Evolutionary conservation across 306 rosid species (phyloP), one percentile per base, ranked within the genome.

Genomic region (Dicorynia guianensis): DNA sequence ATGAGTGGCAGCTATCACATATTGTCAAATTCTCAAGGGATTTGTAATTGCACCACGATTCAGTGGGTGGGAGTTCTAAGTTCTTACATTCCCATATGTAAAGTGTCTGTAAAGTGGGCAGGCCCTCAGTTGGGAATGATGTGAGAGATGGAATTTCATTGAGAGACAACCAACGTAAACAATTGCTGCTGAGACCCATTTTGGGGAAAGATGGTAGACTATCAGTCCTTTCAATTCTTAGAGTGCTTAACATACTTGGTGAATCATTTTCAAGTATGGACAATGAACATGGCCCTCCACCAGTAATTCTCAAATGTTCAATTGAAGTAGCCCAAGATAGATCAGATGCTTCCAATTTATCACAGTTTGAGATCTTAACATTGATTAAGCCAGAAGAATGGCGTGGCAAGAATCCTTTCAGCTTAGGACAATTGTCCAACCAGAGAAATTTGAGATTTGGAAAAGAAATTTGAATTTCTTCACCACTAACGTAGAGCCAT

Each of bases 21-120:
- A 69, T 53, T 47, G 15, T 52, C 50, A 69, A 53, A 53, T 38
- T 38, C 39, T 54, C 63, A 7, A 69, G 50, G 11, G 75, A 69
- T 71, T 65, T 7, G 78, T 69, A 69, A 35, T 17, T 52, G 20
- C 12, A 13, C 35, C 74, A 69, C 5, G 63, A n/a, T 53, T 69
- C 75, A 53, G 53, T 43, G 8, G 49, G 63, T 69, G 18, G 52
- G 20, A 68, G 50, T 18, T 69, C 75, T 14, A 69, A 54, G 18
- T 68, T 69, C 63, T 36, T 7, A 30, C 63, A 69, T 10, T 69
- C 63, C 2, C 18, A 5, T 11, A 69, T 14, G 1, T 11, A 1
- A 10, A 69, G 6, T 12, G 19, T 35, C 4, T 17, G 63, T 13
- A 69, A 53, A 18, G 35, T 46, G 8, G 17, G 60, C 60, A 68